Evolutionary conservation across 805 yeast genomes (phyloP), one percentile per base, ranked within the genome.

Genomic region (Lipomyces sp.): DNA sequence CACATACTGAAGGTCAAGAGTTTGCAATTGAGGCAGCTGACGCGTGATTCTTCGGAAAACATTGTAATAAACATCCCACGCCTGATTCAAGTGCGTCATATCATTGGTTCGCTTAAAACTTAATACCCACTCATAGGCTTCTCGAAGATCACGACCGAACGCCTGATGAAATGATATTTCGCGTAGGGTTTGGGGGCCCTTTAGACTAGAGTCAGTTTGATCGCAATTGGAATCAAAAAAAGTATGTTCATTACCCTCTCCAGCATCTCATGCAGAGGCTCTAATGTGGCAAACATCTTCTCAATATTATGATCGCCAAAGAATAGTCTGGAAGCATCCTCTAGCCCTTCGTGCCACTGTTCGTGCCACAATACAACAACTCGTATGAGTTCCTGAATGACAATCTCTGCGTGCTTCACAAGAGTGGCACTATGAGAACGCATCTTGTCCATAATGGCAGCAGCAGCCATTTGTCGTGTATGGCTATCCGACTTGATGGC

Each of bases 291-390:
- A 78, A 90, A 90, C 98, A 95, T 95, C 77, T 91, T 92, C 63
- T 92, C 97, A 11, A 94, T 90, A 74, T 95, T 92, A 73, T 92
- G 95, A 69, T 95, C 99, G 45, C 96, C 97, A 77, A 92, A 94
- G 80, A 89, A 95, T 61, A 90, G 84, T 66, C 97, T 83, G 2
- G 97, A 92, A 0, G 99, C 99, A 80, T 95, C 97, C 76, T 95
- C 99, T 39, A 95, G 81, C 1, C 97, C 98, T 78, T 94, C 98
- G 73, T 92, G 93, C 99, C 99, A 95, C 75, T 90, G 89, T 74
- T 95, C 99, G 74, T 92, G 97, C 98, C 99, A 93, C 67, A 95
- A 79, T 2, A 94, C 97, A 0, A 98, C 97, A n/a, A 92, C 97
- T 71, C 98, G 82, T 69, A 95, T 93, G 64, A 95, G 84, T 75